Conservation (phyloP, 768 basidiomycete species). For the Russula dissimulans region DNA sequence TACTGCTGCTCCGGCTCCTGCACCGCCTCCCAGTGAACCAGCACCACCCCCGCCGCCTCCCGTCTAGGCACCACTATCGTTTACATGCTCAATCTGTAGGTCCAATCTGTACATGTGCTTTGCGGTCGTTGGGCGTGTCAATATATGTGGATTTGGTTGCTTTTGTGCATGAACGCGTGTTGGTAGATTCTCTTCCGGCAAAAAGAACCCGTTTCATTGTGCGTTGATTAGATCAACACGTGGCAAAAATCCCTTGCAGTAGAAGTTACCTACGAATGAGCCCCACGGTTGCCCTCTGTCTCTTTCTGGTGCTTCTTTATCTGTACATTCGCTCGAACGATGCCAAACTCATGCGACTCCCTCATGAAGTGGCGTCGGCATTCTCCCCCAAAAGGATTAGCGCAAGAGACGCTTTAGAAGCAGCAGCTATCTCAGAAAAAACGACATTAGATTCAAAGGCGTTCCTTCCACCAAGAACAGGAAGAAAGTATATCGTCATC, state of each 20-base stretch:
- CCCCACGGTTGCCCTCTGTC: neutral
- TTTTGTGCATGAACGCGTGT: neutral
- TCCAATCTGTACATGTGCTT: slow-evolving; percentile 17
- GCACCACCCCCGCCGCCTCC: slow-evolving; percentile 30
- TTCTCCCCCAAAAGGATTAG: slow-evolving; percentile 48
- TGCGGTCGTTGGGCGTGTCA: slow-evolving; percentile 14
- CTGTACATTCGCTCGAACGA: slow-evolving; percentile 48
- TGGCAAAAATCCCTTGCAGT: neutral
- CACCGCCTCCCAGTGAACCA: slow-evolving; percentile 22
- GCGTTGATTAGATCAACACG: neutral
- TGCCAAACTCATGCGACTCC: slow-evolving; percentile 39
- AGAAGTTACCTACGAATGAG: neutral
- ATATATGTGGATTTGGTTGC: slow-evolving; percentile 15
- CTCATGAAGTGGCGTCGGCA: slow-evolving; percentile 33
- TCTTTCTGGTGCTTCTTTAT: slow-evolving; percentile 19
- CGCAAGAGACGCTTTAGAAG: slow-evolving; percentile 31
- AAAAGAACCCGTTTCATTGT: neutral
- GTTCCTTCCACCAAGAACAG: slow-evolving; percentile 57
- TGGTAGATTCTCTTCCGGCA: neutral
- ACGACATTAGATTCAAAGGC: slow-evolving; percentile 31
- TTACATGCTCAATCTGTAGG: slow-evolving; percentile 18
- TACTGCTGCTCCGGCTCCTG: slow-evolving; percentile 19
- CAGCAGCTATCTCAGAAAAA: slow-evolving; percentile 31
- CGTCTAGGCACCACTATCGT: slow-evolving; percentile 8
- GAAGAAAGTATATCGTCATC: slow-evolving; percentile 64